Conservation (phyloP, 176 grass and related monocot genomes). For the barley (Hordeum vulgare) region DNA sequence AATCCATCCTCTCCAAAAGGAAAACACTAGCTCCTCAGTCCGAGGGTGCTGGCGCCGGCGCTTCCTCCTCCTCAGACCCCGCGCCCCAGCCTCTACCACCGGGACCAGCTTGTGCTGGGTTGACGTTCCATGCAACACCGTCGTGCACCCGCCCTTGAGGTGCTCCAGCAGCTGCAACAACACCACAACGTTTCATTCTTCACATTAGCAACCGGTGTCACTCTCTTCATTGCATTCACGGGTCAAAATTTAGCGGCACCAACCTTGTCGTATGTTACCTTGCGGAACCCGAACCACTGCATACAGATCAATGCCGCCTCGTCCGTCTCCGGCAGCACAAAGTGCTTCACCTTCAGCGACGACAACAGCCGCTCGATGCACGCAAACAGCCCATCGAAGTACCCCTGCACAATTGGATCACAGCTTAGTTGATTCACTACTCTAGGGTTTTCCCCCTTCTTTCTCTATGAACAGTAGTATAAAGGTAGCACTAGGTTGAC, state of each 20-base stretch:
- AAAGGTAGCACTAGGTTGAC: neutral
- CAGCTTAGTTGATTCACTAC: neutral
- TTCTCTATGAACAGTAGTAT: neutral
- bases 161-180: constrained; percentile 47
- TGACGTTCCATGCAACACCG: constrained; percentile 73
- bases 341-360: constrained; percentile 70
- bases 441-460: neutral
- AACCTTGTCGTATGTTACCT: constrained; percentile 76
- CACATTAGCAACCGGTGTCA: neutral
- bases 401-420: constrained; percentile 48
- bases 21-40: no score
- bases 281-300: constrained; percentile 65
- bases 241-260: neutral
- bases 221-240: neutral
- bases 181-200: neutral
- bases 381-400: constrained; percentile 60
- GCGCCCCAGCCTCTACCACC: neutral
- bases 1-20: no score
- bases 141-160: constrained; percentile 71
- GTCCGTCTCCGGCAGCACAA: constrained; percentile 72
- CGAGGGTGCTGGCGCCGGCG: no score
- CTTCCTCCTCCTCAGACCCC: no score
- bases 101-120: constrained; percentile 66
- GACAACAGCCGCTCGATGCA: constrained; percentile 60
- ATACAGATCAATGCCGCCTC: constrained; percentile 85